These are phyloP conservation scores for Aurinia saxatilis DNA, from an alignment of 345 rosid genomes.

Conservation along the genomic window DNA sequence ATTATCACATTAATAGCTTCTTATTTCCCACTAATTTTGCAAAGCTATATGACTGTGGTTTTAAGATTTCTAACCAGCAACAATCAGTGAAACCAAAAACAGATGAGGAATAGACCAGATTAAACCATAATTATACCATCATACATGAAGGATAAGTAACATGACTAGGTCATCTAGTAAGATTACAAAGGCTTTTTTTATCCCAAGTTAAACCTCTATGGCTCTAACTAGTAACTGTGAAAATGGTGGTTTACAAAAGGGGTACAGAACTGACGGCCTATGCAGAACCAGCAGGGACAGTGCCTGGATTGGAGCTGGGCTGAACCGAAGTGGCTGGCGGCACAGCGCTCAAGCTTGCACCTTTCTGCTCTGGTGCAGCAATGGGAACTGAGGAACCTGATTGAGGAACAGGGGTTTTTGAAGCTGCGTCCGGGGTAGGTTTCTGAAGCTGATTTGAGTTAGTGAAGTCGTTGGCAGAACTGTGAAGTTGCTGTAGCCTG, in stretches of 20 bases:
- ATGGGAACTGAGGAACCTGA: constrained; percentile 12
- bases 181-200: constrained; percentile 4
- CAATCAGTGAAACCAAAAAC: background rate
- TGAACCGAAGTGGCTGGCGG: constrained; percentile 22
- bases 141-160: constrained; percentile 1
- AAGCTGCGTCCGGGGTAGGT: constrained; percentile 9
- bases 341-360: constrained; percentile 5
- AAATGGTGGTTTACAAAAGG: constrained; percentile 10
- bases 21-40: background rate
- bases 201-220: constrained; percentile 20
- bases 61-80: background rate
- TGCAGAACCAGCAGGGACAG: constrained; percentile 18
- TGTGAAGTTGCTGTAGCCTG: constrained; percentile 93
- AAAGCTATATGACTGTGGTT: background rate
- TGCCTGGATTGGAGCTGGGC: constrained; percentile 17
- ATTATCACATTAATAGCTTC: background rate
- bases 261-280: constrained; percentile 9
- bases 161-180: constrained; percentile 21
- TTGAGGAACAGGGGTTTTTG: constrained; percentile 11
- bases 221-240: constrained; percentile 22
- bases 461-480: constrained; percentile 38
- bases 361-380: constrained; percentile 10
- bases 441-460: constrained; percentile 28
- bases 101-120: background rate
- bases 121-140: constrained; percentile 3